phyloP scores from a whole-genome alignment of 345 rosid genomes.

The Sonneratia alba region DNA sequence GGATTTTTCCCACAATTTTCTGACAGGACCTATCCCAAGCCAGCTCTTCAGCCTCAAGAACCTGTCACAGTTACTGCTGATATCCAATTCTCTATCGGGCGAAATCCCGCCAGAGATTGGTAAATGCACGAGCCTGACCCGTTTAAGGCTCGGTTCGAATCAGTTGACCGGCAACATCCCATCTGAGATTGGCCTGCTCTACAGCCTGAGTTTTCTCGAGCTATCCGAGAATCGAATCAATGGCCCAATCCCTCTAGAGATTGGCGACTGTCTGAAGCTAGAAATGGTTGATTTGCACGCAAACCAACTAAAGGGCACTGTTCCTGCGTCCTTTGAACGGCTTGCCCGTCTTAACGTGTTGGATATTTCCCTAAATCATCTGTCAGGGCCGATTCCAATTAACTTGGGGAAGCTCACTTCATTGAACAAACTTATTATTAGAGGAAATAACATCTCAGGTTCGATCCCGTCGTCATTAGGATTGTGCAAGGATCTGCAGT shows the following conservation, averaged over 20 bases:
- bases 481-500: conserved; percentile 43
- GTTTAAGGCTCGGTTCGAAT: conserved; percentile 53
- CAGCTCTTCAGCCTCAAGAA: conserved; percentile 49
- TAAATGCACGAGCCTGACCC: conserved; percentile 41
- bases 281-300: conserved; percentile 51
- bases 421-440: conserved; percentile 43
- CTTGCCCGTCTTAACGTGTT: conserved; percentile 41
- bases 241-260: conserved; percentile 45
- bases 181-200: conserved; percentile 33
- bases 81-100: conserved; percentile 51
- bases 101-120: conserved; percentile 49
- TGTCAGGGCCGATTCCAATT: conserved; percentile 39
- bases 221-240: conserved; percentile 40
- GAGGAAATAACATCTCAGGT: conserved; percentile 43
- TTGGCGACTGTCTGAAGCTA: conserved; percentile 45
- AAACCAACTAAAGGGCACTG: conserved; percentile 36
- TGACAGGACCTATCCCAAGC: conserved; percentile 47
- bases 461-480: conserved; percentile 48
- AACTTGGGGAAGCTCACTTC: conserved; percentile 47
- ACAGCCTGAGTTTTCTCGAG: conserved; percentile 51
- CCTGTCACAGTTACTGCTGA: conserved; percentile 43
- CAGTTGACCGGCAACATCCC: conserved; percentile 43
- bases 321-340: conserved; percentile 41
- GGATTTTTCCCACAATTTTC: conserved; percentile 57
- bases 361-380: conserved; percentile 43